Evolutionary conservation across 352 stramenopile genomes (phyloP).

Genomic region (Phytophthora sojae): DNA sequence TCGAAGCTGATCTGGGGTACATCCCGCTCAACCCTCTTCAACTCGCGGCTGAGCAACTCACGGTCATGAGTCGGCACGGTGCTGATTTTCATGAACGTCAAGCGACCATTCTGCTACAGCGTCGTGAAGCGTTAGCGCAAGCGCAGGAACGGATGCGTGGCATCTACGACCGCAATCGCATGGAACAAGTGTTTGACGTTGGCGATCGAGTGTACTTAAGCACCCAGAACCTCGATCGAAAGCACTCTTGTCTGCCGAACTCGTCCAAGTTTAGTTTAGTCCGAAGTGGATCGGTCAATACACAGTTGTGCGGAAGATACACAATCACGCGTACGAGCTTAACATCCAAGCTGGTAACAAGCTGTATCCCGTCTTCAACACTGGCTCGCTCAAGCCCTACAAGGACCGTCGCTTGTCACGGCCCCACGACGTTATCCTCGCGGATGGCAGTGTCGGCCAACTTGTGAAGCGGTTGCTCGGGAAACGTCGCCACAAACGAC

Average conservation of each 20-base stretch:
- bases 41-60: too few relatives aligned
- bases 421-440: background rate
- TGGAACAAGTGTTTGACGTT: slow-evolving; percentile 17
- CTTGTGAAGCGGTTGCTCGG: background rate
- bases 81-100: slow-evolving; percentile 17
- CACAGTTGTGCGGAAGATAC: slow-evolving; percentile 12
- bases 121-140: slow-evolving; percentile 13
- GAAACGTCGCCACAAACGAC: too few relatives aligned
- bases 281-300: slow-evolving; percentile 25
- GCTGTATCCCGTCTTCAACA: slow-evolving; percentile 24
- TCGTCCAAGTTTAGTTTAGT: slow-evolving; percentile 4
- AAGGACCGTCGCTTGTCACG: background rate
- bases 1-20: too few relatives aligned
- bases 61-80: background rate
- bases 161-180: slow-evolving; percentile 19
- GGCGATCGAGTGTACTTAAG: background rate
- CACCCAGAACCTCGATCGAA: background rate
- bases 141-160: slow-evolving; percentile 17
- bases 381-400: slow-evolving; percentile 12
- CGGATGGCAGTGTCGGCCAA: slow-evolving; percentile 13
- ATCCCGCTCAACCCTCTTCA: too few relatives aligned
- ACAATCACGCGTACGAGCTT: slow-evolving; percentile 32
- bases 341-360: slow-evolving; percentile 30
- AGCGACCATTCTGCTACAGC: slow-evolving; percentile 4
- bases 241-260: slow-evolving; percentile 14